Evolutionary conservation across 768 basidiomycete genomes (phyloP), one percentile per base, ranked within the genome.

Genomic region (Mycena epipterygia): DNA sequence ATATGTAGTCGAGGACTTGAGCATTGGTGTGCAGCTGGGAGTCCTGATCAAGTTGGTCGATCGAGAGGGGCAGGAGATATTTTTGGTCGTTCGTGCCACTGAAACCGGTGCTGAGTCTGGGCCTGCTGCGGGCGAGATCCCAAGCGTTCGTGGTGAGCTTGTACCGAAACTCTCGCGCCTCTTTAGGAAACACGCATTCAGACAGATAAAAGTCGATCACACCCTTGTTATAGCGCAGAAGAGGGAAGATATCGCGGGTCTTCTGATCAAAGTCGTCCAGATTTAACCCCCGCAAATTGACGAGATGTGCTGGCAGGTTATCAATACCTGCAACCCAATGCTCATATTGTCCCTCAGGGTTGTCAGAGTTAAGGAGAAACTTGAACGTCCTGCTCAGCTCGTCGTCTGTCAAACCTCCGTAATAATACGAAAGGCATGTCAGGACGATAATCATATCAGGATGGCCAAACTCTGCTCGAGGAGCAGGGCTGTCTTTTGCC

Each of bases 81-180:
- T 77, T 79, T 32, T 83, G 82, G 67, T 89, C 89, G 56, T 89
- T 89, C 1, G 89, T 89, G 12, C 88, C 89, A 57, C 87, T 89
- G 70, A 89, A 89, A 5, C 87, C 87, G 0, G 87, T 88, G 1
- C 80, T 86, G 19, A 81, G 29, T 23, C 80, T 69, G 13, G 32
- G 33, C 52, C 80, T 85, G 3, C 62, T 67, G 58, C 85, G 84
- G 0, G 84, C 87, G 35, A 89, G 75, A 78, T 89, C 89, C 89
- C 88, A 89, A 0, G 82, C 82, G 2, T 85, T 86, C 16, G 87
- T 85, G 3, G 84, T 71, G 17, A 89, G 76, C 71, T 86, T 88
- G 14, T 70, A 61, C 1, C 81, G 83, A 66, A 87, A 89, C 29
- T 86, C 83, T 58, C 85, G 86, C 0, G 84, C 87, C 46, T 83